phyloP scores from a whole-genome alignment of 768 basidiomycete genomes.

The Suillus brevipes region DNA sequence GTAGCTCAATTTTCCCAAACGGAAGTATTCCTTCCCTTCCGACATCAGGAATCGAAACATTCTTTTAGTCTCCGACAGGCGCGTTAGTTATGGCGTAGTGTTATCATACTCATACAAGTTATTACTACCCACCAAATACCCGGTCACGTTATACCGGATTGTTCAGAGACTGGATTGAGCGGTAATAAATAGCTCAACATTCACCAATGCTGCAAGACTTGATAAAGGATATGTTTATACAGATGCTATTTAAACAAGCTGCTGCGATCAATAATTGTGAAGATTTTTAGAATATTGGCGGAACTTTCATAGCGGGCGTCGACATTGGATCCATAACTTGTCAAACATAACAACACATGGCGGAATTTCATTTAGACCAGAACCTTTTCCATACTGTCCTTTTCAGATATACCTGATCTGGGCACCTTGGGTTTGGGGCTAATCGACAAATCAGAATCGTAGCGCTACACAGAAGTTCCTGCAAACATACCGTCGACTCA shows the following conservation, averaged over 20 bases:
- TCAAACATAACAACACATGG: not conserved
- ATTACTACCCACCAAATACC: not conserved
- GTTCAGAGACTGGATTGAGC: not conserved
- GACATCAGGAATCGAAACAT: not conserved
- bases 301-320: not conserved
- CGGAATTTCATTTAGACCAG: not conserved
- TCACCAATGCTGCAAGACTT: not conserved
- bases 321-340: not conserved
- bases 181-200: not conserved
- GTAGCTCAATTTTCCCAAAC: not conserved
- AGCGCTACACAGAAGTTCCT: not conserved
- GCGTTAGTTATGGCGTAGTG: not conserved
- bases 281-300: not conserved
- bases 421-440: not conserved
- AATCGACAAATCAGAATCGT: not conserved
- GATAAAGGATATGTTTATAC: not conserved
- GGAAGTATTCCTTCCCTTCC: not conserved
- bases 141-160: not conserved
- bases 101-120: not conserved
- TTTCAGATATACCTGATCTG: not conserved
- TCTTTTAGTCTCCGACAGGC: not conserved
- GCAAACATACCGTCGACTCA: constrained; percentile 39
- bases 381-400: not conserved
- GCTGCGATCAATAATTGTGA: not conserved
- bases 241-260: not conserved